Conservation (phyloP, 2,329 filamentous ascomycete species). For the Penicillium palitans region DNA sequence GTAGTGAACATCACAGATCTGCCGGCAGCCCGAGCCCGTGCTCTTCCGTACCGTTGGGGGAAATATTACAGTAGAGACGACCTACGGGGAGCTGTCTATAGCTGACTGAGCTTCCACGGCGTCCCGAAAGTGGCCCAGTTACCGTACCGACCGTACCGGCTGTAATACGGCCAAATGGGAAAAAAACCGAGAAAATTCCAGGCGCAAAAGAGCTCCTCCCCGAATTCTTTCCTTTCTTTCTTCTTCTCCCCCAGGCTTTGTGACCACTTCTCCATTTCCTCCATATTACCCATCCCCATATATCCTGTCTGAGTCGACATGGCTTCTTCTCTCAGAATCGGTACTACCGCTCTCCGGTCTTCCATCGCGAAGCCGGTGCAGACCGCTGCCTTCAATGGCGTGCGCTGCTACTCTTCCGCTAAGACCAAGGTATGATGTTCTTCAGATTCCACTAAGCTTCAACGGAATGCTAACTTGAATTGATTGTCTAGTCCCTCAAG, state of each 20-base stretch:
- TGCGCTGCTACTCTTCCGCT: conserved; percentile 82
- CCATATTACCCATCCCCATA: conserved; percentile 15
- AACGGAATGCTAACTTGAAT: conserved; percentile 29
- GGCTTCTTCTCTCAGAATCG: conserved; percentile 79
- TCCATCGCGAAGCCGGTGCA: conserved; percentile 69
- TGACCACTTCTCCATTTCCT: conserved; percentile 36
- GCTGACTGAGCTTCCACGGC: conserved; percentile 17
- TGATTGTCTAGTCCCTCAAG: conserved; percentile 74
- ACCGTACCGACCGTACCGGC: conserved; percentile 29
- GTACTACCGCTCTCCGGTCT: conserved; percentile 78
- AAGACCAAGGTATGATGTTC: conserved; percentile 73
- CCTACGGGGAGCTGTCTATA: not conserved
- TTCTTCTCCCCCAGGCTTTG: conserved; percentile 36
- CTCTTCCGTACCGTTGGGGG: conserved; percentile 23
- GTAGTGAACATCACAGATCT: conserved; percentile 16
- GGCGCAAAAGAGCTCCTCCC: conserved; percentile 32
- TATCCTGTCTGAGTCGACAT: conserved; percentile 57
- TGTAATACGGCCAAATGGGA: conserved; percentile 36
- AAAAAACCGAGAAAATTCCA: conserved; percentile 36
- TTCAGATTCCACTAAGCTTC: not conserved
- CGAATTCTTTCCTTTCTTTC: conserved; percentile 33
- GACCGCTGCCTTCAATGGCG: conserved; percentile 73
- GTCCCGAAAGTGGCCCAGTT: conserved; percentile 22
- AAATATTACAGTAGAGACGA: conserved; percentile 25
- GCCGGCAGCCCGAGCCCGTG: conserved; percentile 21